Base-by-base conservation (phyloP, 257 asterid species). In the Plectranthus barbatus region DNA sequence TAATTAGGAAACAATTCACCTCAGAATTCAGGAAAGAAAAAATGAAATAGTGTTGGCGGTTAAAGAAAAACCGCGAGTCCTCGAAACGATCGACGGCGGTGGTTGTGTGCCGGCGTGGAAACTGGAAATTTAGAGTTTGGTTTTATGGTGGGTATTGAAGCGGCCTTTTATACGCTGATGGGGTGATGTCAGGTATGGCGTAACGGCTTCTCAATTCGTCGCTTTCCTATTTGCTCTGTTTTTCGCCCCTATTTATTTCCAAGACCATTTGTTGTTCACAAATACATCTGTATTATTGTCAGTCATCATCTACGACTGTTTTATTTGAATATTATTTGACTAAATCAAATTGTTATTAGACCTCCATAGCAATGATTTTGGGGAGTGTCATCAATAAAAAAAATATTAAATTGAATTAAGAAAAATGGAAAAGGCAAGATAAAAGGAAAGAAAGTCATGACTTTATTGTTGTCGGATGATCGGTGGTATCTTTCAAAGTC, bases 81-180 rank as follows among this genome's bases (percentile, higher is more conserved):
- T 56, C 47, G 48, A 65, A 71, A 67, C 61, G 72, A 70, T 31
- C 72, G 74, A 67, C 69, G 74, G 70, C 21, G 66, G 74, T 20
- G 21, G 52, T 46, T 23, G 20, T 2, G 58, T 75, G 57, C 60
- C 77, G 78, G 23, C 77, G 76, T 71, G 5, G 50, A 44, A 9
- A 2, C 49, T 34, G n/a, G 50, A 11, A 37, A 26, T 12, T 62
- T 26, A 33, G 65, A 45, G 47, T 9, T 36, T 34, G 55, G 68
- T 64, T 71, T 24, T 21, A 44, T 44, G 71, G 71, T 19, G 19
- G 67, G 66, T 55, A 15, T 5, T 29, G 13, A 20, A 56, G 56
- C 18, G 36, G 63, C 29, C 23, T 49, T 18, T 10, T 31, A 46
- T 57, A 60, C 31, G 41, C 67, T 20, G 80, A 55, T 61, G 24